Base-by-base conservation (phyloP, 768 basidiomycete species). In the Cystobasidium onofrii region DNA sequence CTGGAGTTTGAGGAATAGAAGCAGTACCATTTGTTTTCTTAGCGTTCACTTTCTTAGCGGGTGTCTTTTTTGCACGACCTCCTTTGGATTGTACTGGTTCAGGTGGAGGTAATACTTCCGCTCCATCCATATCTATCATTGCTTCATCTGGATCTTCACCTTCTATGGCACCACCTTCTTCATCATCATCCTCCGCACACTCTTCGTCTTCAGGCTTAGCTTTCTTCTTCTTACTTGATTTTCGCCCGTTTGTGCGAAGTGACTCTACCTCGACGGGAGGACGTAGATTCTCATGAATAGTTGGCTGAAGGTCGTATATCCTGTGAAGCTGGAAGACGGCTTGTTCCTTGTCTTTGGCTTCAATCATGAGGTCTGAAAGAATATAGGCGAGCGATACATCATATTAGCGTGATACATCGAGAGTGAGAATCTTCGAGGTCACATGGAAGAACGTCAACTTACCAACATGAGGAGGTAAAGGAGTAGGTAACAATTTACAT, bases 331-430 rank as follows among this genome's bases (percentile, higher is more conserved):
- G 87, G 72, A 96, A 85, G 4, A 96, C 92, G 0, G 92, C 93
- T 79, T 94, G 93, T 80, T 95, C 93, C 82, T 93, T 90, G 81
- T 90, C 90, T 80, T 92, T 91, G 1, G 91, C 91, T 84, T 81
- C 77, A 39, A 78, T 77, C 78, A 79, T 78, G 34, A 79, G 64
- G 29, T 78, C 75, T 69, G 69, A 41, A 1, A 57, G 57, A 12
- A 67, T 52, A 23, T 20, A n/a, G 43, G 34, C 31, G 64, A 43
- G 0, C 73, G 66, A 23, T 39, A 61, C 29, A 73, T 36, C 17
- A 71, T 33, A 6, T 54, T 66, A 36, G 70, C 75, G 41, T 44
- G n/a, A n/a, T n/a, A n/a, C n/a, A n/a, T 41, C 55, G 10, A 1
- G 29, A 52, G 43, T 65, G 25, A n/a, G 29, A 13, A 7, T 33